Evolutionary conservation across 2,329 filamentous ascomycete genomes (phyloP), one percentile per base, ranked within the genome.

Genomic region (Penicillium hordei): DNA sequence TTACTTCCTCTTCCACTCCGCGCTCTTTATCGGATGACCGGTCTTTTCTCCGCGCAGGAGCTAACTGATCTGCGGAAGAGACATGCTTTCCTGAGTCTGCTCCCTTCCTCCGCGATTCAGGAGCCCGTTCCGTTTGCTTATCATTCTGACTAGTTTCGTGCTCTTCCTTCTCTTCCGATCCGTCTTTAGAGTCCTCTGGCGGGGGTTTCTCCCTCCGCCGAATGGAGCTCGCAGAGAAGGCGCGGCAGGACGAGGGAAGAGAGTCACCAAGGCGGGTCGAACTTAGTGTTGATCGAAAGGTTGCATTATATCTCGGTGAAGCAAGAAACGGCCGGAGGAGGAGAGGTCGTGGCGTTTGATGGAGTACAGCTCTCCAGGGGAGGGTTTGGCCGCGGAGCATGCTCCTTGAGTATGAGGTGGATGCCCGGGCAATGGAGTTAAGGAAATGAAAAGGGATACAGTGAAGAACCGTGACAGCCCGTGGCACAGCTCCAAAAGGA

Each of bases 331-430:
- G 69, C 48, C 73, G 68, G 49, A 70, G 71, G 49, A 70, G 59
- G 52, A 75, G 61, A 59, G 74, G 73, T 54, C 76, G 77, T 67
- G 77, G 76, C 59, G 79, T 78, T 66, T 78, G 78, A 64, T 79
- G 80, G 69, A 85, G 78, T 67, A 83, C 84, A 74, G 79, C 78
- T 78, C 86, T 83, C 86, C 86, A 89, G 76, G 85, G 83, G 70
- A 87, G 75, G 65, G 82, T 83, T 75, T 85, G 84, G 69, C 83
- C 81, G 78, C 85, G 84, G 73, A 86, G 80, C 86, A 88, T 89
- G 74, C 76, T 82, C 70, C 60, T 64, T 54, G 57, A 58, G 56
- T 58, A 57, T 68, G 55, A 52, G 57, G 52, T 39, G 38, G 23
- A 49, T 46, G 46, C 29, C 43, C 54, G 52, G 50, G 52, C 27